Base-by-base conservation (phyloP, 306 rosid genomes). In the Carpinus viminea region DNA sequence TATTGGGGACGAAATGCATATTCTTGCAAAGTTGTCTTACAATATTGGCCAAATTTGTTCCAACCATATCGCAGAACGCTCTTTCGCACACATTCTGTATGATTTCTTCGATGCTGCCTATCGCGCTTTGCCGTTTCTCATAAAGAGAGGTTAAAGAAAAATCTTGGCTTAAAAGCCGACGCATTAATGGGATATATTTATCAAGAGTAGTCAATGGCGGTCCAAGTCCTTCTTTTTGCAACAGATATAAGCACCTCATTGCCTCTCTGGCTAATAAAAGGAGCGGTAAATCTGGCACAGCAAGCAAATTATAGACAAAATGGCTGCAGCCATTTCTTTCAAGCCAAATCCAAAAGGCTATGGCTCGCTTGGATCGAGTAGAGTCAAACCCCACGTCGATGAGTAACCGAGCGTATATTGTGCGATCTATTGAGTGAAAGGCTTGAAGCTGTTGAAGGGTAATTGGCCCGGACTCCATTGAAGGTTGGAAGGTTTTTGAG, bases 261-360 rank as follows among this genome's bases (percentile, higher is more conserved):
- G 79, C 10, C 8, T 79, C 68, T 2, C 2, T 3, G 2, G 72
- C 72, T 56, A 79, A 18, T 16, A 2, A 50, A 4, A 8, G 12
- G 57, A 73, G 41, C 38, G 11, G 17, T 31, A 0, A 1, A 16
- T 74, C 70, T 5, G 57, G 16, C 6, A 56, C 8, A 34, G n/a
- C 3, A 31, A 43, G 13, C 10, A 60, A 53, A 5, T 17, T 16
- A 12, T 2, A 1, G 45, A 68, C 28, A 48, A 80, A 47, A 3
- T 57, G 2, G 70, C 7, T 13, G 38, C 8, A n/a, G 16, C 43
- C 24, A 12, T 1, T 9, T 43, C 12, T 47, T 34, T 80, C 83
- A 4, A 80, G 62, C 50, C 52, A 68, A 56, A 26, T 31, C 83
- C 79, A 80, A 1, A 80, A 74, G 18, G 64, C 79, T 36, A 71